Evolutionary conservation across 148 eudicot genomes (phyloP).

Genomic region (Tetragonia tetragonoides): DNA sequence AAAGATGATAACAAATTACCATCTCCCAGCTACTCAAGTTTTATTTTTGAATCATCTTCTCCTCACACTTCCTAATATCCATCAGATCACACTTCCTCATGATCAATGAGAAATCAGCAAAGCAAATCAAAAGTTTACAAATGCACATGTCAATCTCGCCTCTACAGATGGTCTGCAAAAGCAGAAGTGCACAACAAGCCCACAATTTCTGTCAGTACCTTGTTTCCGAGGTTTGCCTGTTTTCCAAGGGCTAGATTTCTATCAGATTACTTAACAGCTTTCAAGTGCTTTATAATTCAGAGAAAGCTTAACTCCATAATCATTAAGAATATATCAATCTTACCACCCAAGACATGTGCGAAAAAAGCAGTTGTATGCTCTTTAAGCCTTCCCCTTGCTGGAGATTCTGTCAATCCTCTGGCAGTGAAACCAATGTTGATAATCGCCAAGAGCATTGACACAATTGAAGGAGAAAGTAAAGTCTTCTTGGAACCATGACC

Average conservation of each 20-base stretch:
- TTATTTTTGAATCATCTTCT: neutral
- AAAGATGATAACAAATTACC: too few species aligned
- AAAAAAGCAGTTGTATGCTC: slow-evolving; percentile 53
- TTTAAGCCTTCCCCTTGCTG: slow-evolving; percentile 36
- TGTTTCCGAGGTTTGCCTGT: neutral
- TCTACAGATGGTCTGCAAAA: neutral
- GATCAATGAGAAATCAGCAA: neutral
- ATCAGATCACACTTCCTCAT: neutral
- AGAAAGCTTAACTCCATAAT: neutral
- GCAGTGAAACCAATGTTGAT: slow-evolving; percentile 41
- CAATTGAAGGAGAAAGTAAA: slow-evolving; percentile 45
- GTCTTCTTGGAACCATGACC: slow-evolving; percentile 34
- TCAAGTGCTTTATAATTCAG: neutral
- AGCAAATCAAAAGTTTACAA: neutral
- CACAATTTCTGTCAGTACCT: neutral
- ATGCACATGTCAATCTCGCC: neutral
- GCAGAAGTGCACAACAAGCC: neutral
- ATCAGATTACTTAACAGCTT: neutral
- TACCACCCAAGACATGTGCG: slow-evolving; percentile 53
- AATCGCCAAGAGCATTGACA: slow-evolving; percentile 51
- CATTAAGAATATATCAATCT: neutral
- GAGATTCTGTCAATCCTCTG: slow-evolving; percentile 54
- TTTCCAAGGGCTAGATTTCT: neutral
- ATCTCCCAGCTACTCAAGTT: too few species aligned
- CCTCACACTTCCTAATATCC: neutral